Percentiles rank a stretch among this genome's conserved stretches.
Conservation (phyloP, 345 rosid species). For the Reutealis trisperma region DNA sequence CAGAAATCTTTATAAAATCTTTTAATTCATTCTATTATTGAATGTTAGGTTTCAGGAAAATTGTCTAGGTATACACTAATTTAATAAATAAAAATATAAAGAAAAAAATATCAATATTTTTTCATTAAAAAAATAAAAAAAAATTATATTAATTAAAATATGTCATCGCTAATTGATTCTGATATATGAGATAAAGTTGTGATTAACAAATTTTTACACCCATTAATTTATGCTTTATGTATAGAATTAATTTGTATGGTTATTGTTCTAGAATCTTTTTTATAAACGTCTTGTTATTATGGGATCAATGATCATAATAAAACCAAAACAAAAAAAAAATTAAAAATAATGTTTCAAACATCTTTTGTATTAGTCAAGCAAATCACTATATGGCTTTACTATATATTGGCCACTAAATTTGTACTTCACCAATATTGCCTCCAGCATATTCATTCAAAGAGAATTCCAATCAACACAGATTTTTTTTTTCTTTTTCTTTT, state of each 20-base stretch:
- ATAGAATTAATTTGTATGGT: not conserved
- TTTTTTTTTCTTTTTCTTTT: not conserved
- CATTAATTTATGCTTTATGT: too few species aligned
- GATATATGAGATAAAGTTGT: too few species aligned
- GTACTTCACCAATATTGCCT: slow-evolving; percentile 20
- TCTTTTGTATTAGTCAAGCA: not conserved
- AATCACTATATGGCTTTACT: not conserved
- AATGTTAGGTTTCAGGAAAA: too few species aligned
- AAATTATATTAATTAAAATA: too few species aligned
- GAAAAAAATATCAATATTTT: too few species aligned
- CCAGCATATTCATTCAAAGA: slow-evolving; percentile 17
- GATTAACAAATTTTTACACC: too few species aligned
- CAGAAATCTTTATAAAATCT: not conserved
- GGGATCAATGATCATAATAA: too few species aligned
- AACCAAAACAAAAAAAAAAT: not conserved
- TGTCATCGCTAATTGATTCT: too few species aligned
- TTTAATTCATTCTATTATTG: not conserved
- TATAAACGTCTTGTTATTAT: not conserved
- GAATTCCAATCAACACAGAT: slow-evolving; percentile 3
- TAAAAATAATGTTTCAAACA: not conserved
- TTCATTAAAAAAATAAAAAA: too few species aligned
- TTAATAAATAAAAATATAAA: too few species aligned
- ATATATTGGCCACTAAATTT: not conserved
- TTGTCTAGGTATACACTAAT: too few species aligned
- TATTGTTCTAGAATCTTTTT: not conserved